A percentile compares a stretch with the other conserved stretches of the same genome.
phyloP scores from a whole-genome alignment of 352 stramenopile species.

The Phytopythium delawarense region DNA sequence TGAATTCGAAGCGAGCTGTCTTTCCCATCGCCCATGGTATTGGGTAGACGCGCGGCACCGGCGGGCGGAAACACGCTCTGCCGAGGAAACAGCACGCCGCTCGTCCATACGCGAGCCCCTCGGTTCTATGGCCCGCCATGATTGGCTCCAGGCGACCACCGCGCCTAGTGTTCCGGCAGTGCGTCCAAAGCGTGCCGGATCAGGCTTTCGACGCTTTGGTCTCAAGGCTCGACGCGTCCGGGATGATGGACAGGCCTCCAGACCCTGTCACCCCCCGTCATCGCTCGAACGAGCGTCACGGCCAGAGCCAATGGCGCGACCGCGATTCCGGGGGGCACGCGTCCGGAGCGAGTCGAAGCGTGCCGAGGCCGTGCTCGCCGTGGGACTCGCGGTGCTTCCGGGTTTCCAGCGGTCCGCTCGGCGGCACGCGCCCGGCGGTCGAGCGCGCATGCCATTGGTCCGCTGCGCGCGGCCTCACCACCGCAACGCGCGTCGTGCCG shows the following conservation, averaged over 20 bases:
- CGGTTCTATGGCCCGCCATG: not conserved
- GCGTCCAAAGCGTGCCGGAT: not conserved
- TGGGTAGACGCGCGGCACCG: not conserved
- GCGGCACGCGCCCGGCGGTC: not conserved
- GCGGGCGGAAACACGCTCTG: not conserved
- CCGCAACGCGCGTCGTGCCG: not conserved
- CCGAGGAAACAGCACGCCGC: not conserved
- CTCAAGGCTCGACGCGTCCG: too few relatives aligned
- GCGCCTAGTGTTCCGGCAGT: not conserved
- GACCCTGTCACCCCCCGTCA: not conserved
- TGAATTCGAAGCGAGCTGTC: too few relatives aligned
- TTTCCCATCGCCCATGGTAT: too few relatives aligned
- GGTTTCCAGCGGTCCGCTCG: not conserved
- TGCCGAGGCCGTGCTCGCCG: not conserved
- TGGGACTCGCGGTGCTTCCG: not conserved
- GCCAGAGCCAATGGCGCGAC: not conserved
- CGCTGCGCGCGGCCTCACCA: slow-evolving; percentile 1
- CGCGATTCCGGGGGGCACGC: not conserved
- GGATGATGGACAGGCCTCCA: not conserved
- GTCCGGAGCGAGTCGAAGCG: not conserved
- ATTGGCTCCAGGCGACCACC: not conserved
- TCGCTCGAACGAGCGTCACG: not conserved
- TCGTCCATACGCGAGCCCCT: too few relatives aligned
- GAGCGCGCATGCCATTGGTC: not conserved
- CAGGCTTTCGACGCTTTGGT: too few relatives aligned